A percentile compares a stretch with the other conserved stretches of the same genome.
These are phyloP conservation scores for Skeletonema potamos DNA, from an alignment of 108 stramenopile genomes.

Conservation along the genomic window DNA sequence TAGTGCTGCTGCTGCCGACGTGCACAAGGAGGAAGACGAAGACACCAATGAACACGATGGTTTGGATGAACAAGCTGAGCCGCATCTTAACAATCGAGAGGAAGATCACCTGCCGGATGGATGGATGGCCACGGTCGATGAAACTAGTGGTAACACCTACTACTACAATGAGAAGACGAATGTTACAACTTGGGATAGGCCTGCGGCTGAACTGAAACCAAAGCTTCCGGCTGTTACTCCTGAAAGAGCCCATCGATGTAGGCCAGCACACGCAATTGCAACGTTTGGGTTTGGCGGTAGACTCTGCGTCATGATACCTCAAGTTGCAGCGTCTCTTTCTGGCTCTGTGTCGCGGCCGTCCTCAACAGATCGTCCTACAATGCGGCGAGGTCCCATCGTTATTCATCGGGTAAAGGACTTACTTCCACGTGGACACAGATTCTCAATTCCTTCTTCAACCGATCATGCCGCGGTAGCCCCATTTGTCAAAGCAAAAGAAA, in stretches of 20 bases:
- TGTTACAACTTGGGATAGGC: constrained; percentile 79
- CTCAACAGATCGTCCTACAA: constrained; percentile 2
- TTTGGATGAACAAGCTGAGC: background rate
- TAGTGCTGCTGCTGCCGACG: background rate
- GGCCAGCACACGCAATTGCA: constrained; percentile 54
- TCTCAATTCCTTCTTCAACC: constrained; percentile 50
- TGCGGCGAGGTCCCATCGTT: constrained; percentile 46
- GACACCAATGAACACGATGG: background rate
- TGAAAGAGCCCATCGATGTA: background rate
- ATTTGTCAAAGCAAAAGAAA: constrained; percentile 28
- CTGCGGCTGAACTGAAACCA: constrained; percentile 17
- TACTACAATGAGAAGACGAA: constrained; percentile 68
- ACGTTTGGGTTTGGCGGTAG: constrained; percentile 74
- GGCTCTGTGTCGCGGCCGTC: constrained; percentile 5
- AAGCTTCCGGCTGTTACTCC: background rate
- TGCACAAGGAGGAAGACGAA: background rate
- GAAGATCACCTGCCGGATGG: background rate
- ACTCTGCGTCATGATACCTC: constrained; percentile 55
- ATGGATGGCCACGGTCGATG: background rate
- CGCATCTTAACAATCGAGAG: background rate
- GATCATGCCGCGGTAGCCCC: constrained; percentile 17
- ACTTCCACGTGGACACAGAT: constrained; percentile 28
- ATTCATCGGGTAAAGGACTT: constrained; percentile 39
- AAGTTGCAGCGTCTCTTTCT: constrained; percentile 37
- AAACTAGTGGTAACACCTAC: constrained; percentile 34